Evolutionary conservation across 345 rosid species (phyloP).

Genomic region (Gossypioides kirkii): DNA sequence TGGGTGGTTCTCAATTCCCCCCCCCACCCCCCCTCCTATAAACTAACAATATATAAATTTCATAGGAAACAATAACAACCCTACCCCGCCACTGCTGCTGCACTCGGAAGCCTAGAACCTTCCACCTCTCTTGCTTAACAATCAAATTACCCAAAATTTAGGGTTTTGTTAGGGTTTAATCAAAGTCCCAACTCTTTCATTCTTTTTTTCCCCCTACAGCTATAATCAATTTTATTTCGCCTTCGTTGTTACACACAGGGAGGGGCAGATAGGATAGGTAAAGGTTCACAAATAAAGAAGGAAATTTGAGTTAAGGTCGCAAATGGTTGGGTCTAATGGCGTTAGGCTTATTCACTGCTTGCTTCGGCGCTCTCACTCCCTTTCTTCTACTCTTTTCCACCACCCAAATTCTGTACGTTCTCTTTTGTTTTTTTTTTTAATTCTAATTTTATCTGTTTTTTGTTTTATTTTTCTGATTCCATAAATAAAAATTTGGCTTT

Average conservation of each 20-base stretch:
- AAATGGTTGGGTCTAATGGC: slow-evolving; percentile 67
- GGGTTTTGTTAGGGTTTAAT: not conserved
- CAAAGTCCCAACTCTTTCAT: not conserved
- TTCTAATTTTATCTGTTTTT: not conserved
- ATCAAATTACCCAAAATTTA: not conserved
- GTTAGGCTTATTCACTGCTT: slow-evolving; percentile 46
- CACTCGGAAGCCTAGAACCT: not conserved
- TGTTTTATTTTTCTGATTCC: not conserved
- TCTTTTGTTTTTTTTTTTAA: not conserved
- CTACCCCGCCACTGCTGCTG: no score
- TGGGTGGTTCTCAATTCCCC: no score
- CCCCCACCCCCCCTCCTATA: no score
- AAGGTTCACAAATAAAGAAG: not conserved
- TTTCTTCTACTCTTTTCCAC: slow-evolving; percentile 21
- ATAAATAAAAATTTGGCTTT: not conserved
- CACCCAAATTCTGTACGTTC: slow-evolving; percentile 5
- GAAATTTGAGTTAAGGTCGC: not conserved
- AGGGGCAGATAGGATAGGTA: not conserved
- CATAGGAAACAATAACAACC: no score
- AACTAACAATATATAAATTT: no score
- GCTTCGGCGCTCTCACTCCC: slow-evolving; percentile 43
- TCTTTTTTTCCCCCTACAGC: no score
- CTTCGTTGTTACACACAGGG: not conserved
- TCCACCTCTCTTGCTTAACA: not conserved
- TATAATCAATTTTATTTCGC: not conserved